These are phyloP conservation scores for Rosa multiflora DNA, from an alignment of 306 rosid genomes.

Conservation along the genomic window DNA sequence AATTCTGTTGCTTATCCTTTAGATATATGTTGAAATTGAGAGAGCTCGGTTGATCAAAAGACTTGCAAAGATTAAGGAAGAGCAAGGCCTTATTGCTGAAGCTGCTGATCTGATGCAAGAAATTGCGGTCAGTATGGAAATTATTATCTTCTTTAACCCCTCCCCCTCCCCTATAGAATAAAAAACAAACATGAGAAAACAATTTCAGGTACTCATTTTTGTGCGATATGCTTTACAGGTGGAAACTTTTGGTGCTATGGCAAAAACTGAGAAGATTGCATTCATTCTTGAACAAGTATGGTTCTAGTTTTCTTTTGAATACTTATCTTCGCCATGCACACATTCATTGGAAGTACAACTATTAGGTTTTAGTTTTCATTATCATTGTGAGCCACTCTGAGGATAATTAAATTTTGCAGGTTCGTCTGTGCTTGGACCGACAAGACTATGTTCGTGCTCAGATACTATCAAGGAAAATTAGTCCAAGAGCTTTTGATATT, in stretches of 20 bases:
- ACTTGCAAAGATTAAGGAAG: constrained; percentile 94
- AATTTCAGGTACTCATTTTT: constrained; percentile 10
- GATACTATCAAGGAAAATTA: constrained; percentile 78
- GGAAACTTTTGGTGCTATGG: constrained; percentile 94
- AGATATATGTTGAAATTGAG: constrained; percentile 92
- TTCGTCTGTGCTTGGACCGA: constrained; percentile 73
- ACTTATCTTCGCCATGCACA: neutral
- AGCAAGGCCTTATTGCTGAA: constrained; percentile 83
- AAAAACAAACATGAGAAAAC: neutral
- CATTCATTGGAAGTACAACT: neutral
- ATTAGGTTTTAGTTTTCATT: neutral
- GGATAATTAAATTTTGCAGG: constrained; percentile 36
- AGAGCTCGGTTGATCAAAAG: constrained; percentile 79
- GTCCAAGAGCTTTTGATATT: constrained; percentile 70
- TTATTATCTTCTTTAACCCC: constrained; percentile 7
- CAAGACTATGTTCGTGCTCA: constrained; percentile 83
- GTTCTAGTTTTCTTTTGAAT: constrained; percentile 12
- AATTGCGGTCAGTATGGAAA: constrained; percentile 66
- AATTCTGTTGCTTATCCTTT: neutral
- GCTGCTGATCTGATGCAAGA: constrained; percentile 99
- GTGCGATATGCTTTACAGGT: constrained; percentile 52
- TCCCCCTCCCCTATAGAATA: neutral
- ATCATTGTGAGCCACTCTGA: neutral
- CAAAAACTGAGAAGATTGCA: constrained; percentile 86
- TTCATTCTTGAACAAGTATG: constrained; percentile 87